These are phyloP conservation scores for Mesembryanthemum crystallinum DNA, from an alignment of 148 eudicot genomes.

Conservation along the genomic window DNA sequence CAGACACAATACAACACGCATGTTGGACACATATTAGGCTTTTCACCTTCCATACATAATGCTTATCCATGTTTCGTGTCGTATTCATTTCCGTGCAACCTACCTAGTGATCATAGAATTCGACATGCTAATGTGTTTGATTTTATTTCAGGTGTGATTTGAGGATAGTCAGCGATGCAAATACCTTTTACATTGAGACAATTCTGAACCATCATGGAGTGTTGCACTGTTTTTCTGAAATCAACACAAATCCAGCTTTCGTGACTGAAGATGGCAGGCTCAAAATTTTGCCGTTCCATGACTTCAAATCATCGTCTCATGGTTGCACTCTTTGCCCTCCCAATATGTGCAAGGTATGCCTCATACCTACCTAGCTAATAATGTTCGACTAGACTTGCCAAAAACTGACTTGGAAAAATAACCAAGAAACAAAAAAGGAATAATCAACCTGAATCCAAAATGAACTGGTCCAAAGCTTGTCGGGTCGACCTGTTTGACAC, in stretches of 20 bases:
- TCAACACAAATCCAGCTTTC: conserved; percentile 53
- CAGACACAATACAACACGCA: too few relatives aligned
- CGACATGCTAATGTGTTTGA: neutral
- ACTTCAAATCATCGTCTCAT: conserved; percentile 46
- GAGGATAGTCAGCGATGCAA: conserved; percentile 75
- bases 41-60: too few relatives aligned
- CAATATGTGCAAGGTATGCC: conserved; percentile 73
- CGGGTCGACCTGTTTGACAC: too few relatives aligned
- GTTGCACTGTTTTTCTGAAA: conserved; percentile 62
- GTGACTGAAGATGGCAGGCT: conserved; percentile 54
- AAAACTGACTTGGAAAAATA: too few relatives aligned
- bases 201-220: conserved; percentile 56
- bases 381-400: neutral
- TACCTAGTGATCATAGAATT: neutral
- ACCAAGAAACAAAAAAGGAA: too few relatives aligned
- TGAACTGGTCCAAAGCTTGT: too few relatives aligned
- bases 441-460: too few relatives aligned
- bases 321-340: conserved; percentile 72
- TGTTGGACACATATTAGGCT: too few relatives aligned
- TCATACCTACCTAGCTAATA: neutral
- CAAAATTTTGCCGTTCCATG: conserved; percentile 53
- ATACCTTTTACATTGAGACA: conserved; percentile 61
- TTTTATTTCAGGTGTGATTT: conserved; percentile 59
- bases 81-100: too few relatives aligned
- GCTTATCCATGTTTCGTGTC: too few relatives aligned